Base-by-base conservation (phyloP, 345 rosid species). In the Noccaea caerulescens region DNA sequence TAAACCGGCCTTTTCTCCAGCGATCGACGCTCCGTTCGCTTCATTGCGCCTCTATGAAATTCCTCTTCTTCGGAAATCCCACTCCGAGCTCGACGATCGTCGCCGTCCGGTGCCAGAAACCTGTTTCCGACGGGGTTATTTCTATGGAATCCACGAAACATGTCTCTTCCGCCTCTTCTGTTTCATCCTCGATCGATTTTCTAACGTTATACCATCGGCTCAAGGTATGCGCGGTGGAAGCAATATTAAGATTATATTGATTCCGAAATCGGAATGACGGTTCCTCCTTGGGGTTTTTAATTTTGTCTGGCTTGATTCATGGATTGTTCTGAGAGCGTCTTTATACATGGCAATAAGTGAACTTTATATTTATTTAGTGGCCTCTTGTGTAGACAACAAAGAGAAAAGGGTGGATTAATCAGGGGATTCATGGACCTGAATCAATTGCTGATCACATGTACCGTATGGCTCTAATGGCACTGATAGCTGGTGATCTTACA, bases 381-480 rank as follows among this genome's bases (percentile, higher is more conserved):
- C 10, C 43, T 9, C 10, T 32, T 37, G 47, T 42, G 59, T 63
- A 93, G 98, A 89, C 94, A 9, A 93, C 98, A 8, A 93, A 93
- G 78, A 87, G 98, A 72, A 84, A 89, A 68, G 98, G 97, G 53
- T 93, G 98, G 98, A 82, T 93, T 42, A 87, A 87, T 77, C 88
- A 91, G 71, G 98, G 87, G 55, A 84, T 93, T 14, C 81, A 81
- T 54, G 86, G 86, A 69, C 86, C 98, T 51, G 95, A 93, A 72
- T 91, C 98, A 3, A 86, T 93, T 63, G 90, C 96, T 46, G 97
- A 91, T 80, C 98, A 93, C 63, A 93, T 93, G 98, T 88, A 91
- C 71, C 82, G 96, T 52, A 93, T 91, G 98, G 85, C 96, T 66
- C 73, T 93, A 54, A 91, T 93, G 98, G 93, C 88, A 60, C 78